Evolutionary conservation across 2,329 filamentous ascomycete genomes (phyloP).

Genomic region (Nothomitra cinnamomea): DNA sequence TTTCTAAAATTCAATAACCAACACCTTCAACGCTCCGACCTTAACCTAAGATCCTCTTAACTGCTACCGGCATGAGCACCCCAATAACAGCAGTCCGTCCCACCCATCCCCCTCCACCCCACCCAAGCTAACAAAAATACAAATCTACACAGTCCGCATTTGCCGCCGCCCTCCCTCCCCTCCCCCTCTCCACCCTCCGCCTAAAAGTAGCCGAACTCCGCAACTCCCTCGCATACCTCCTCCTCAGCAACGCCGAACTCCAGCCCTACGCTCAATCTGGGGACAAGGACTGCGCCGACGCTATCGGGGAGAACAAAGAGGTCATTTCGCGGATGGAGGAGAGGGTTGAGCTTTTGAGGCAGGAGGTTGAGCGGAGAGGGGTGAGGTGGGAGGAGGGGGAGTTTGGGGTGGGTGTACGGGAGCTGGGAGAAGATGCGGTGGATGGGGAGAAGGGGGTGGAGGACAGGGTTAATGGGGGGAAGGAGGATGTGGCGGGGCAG

Average conservation of each 20-base stretch:
- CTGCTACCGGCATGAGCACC: neutral
- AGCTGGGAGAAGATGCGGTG: too few species aligned
- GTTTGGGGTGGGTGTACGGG: slow-evolving; percentile 15
- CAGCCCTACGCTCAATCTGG: slow-evolving; percentile 32
- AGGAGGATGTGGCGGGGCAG: slow-evolving; percentile 9
- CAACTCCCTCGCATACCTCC: slow-evolving; percentile 42
- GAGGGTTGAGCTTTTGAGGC: slow-evolving; percentile 34
- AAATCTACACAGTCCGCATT: slow-evolving; percentile 32
- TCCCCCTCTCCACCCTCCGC: slow-evolving; percentile 40
- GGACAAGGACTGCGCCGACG: slow-evolving; percentile 37
- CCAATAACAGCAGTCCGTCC: neutral
- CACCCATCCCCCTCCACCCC: neutral
- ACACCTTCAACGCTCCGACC: too few species aligned
- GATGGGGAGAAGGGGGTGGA: slow-evolving; percentile 11
- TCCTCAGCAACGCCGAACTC: slow-evolving; percentile 38
- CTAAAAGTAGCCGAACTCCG: slow-evolving; percentile 42
- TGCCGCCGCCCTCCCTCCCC: slow-evolving; percentile 36
- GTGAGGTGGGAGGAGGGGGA: slow-evolving; percentile 31
- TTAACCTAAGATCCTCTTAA: too few species aligned
- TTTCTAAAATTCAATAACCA: too few species aligned
- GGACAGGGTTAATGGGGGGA: too few species aligned
- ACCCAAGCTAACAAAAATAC: slow-evolving; percentile 30
- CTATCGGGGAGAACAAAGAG: slow-evolving; percentile 38
- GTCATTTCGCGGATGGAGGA: slow-evolving; percentile 39
- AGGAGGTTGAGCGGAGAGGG: slow-evolving; percentile 38